phyloP scores from a whole-genome alignment of 106 monocot species.

The Acorus gramineus region DNA sequence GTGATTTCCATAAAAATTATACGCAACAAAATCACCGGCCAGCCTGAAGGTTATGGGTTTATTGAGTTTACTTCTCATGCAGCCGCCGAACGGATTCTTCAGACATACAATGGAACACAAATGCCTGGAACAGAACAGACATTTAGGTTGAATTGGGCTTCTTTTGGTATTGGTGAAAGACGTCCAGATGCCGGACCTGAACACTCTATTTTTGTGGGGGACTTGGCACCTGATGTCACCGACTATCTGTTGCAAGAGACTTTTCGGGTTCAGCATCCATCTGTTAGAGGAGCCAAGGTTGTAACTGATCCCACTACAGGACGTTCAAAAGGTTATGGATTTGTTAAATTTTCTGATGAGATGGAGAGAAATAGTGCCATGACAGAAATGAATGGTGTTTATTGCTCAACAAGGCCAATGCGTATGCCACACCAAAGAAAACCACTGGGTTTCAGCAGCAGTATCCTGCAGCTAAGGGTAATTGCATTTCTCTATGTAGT shows the following conservation, averaged over 20 bases:
- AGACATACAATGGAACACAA: conserved; percentile 75
- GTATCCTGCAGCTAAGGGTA: conserved; percentile 55
- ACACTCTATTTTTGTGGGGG: conserved; percentile 95
- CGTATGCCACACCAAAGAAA: conserved; percentile 95
- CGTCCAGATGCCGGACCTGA: conserved; percentile 67
- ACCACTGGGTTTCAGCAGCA: conserved; percentile 46
- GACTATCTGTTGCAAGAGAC: conserved; percentile 94
- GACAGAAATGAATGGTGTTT: conserved; percentile 98
- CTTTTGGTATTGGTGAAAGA: conserved; percentile 84
- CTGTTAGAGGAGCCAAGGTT: conserved; percentile 93
- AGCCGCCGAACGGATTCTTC: conserved; percentile 75
- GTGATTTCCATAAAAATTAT: conserved; percentile 86
- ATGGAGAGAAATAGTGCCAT: conserved; percentile 87
- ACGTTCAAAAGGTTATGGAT: conserved; percentile 93
- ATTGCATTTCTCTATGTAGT: not conserved
- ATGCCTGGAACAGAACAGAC: conserved; percentile 95
- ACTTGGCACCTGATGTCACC: conserved; percentile 94
- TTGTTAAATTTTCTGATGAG: conserved; percentile 98
- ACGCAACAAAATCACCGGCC: conserved; percentile 84
- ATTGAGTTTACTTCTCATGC: conserved; percentile 85
- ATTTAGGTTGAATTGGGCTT: conserved; percentile 91
- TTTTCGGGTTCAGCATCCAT: conserved; percentile 69
- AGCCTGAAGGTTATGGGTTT: conserved; percentile 96
- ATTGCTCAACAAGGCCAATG: conserved; percentile 94
- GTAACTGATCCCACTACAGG: conserved; percentile 95